A percentile compares a stretch with the other conserved stretches of the same genome.
Evolutionary conservation across 495 filamentous ascomycete genomes (phyloP).

Genomic region (Aspergillus ostianus): DNA sequence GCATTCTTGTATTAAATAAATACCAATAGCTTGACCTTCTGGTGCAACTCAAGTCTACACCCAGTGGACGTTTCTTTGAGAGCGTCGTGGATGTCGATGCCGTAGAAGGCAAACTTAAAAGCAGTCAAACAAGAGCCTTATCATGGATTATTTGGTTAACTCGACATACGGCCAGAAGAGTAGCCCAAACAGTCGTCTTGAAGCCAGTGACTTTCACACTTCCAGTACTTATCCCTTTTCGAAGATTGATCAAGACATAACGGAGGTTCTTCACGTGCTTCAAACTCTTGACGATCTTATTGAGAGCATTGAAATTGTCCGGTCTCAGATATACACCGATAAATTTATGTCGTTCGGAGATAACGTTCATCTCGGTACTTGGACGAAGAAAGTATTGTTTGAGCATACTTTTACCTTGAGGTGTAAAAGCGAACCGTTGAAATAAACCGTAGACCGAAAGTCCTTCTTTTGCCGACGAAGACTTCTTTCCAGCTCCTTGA

Average conservation of each 20-base stretch:
- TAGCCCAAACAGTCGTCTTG: constrained; percentile 69
- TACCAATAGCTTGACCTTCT: constrained; percentile 47
- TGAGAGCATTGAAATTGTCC: constrained; percentile 60
- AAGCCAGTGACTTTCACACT: constrained; percentile 56
- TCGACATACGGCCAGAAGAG: constrained; percentile 49
- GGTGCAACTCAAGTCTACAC: constrained; percentile 52
- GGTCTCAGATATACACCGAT: constrained; percentile 67
- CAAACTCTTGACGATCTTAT: constrained; percentile 60
- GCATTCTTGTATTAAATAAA: neutral
- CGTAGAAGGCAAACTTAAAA: constrained; percentile 61
- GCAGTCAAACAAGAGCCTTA: constrained; percentile 17
- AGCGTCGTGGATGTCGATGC: constrained; percentile 65
- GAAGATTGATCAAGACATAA: constrained; percentile 65
- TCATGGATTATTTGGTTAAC: neutral
- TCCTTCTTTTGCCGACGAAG: constrained; percentile 76
- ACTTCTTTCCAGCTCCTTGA: constrained; percentile 67
- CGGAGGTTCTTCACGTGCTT: constrained; percentile 79
- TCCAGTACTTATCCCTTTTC: constrained; percentile 69
- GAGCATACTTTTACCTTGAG: constrained; percentile 74
- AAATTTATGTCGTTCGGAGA: constrained; percentile 71
- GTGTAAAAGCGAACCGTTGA: constrained; percentile 71
- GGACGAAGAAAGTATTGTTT: constrained; percentile 85
- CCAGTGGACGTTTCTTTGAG: constrained; percentile 60
- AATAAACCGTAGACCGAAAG: constrained; percentile 89
- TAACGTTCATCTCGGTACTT: constrained; percentile 62